Evolutionary conservation across 2,329 filamentous ascomycete genomes (phyloP), one percentile per base, ranked within the genome.

Genomic region (Chrysoporthe cubensis): DNA sequence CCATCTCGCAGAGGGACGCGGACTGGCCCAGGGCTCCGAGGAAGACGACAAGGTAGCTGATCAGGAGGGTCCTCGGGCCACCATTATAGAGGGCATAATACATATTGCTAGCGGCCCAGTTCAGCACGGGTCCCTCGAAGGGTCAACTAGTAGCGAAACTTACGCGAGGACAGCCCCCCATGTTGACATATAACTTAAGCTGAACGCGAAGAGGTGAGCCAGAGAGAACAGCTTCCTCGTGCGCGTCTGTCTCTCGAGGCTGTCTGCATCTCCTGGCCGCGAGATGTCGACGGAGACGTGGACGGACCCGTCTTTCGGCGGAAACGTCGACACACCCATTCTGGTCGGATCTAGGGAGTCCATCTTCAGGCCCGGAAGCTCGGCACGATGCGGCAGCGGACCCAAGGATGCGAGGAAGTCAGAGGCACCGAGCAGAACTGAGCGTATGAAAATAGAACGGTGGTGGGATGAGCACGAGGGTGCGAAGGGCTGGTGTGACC

Each of bases 1-100:
- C 76, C 74, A 81, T 73, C 67, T 81, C 79, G 2, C 77, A 78
- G 46, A 81, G 71, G 1, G 78, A 80, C 5, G 72, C 73, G 9
- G 75, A 72, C 46, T 77, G 75, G 2, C 70, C 70, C 4, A 77
- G 70, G 14, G 74, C 72, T 44, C 77, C 77, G 37, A 71, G 60
- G 62, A 75, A 69, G 4, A 75, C 75, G 32, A 76, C 72, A 62
- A 78, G 58, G 60, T 74, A 73, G 63, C 76, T 74, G 72, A 75
- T 78, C 37, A 74, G 71, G 14, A 77, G 69, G 1, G 75, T 72
- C 40, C 70, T 72, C n/a, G 76, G 76, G 8, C 76, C 77, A 9
- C 76, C 77, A 64, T 78, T 78, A 64, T 73, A 73, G 57, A 78
- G 73, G 7, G 72, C 64, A 64, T 70, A 70, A 40, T 68, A 68